Percentiles rank a stretch among this genome's conserved stretches.
Evolutionary conservation across 1,139 yeast species (phyloP).

Genomic region (Dujonia santamariae): DNA sequence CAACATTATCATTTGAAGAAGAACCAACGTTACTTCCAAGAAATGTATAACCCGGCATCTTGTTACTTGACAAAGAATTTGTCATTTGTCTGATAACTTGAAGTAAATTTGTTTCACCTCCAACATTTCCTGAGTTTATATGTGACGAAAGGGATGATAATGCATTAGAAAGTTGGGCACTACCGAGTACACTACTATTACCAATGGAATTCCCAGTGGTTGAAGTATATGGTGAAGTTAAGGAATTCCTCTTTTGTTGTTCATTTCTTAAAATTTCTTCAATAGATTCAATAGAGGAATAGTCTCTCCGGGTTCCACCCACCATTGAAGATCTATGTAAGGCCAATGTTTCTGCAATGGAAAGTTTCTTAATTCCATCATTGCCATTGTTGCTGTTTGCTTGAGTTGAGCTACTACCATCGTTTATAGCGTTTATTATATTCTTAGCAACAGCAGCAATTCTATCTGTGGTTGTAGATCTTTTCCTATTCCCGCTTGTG

Average conservation of each 20-base stretch:
- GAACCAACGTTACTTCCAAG: constrained; percentile 3
- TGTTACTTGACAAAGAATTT: constrained; percentile 18
- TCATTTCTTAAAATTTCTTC: constrained; percentile 23
- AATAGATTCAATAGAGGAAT: constrained; percentile 23
- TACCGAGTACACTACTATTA: background rate
- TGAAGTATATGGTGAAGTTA: background rate
- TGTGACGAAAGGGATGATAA: constrained; percentile 23
- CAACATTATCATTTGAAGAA: constrained; percentile 9
- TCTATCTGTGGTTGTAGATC: constrained; percentile 5
- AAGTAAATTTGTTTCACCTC: constrained; percentile 29
- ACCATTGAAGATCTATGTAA: constrained; percentile 44
- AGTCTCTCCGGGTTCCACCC: constrained; percentile 25
- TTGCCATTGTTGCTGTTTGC: constrained; percentile 5
- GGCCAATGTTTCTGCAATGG: constrained; percentile 68
- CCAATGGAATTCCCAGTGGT: background rate
- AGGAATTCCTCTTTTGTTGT: constrained; percentile 7
- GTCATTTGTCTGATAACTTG: constrained; percentile 42
- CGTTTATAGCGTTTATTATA: constrained; percentile 9
- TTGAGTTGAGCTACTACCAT: background rate
- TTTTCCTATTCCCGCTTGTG: background rate
- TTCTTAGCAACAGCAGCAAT: constrained; percentile 13
- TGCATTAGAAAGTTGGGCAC: constrained; percentile 32
- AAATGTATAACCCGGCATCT: constrained; percentile 7
- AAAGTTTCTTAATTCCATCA: constrained; percentile 31
- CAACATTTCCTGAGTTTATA: constrained; percentile 13